Evolutionary conservation across 1,284 basidiomycete species (phyloP).

Genomic region (Porphyrellus sp.): DNA sequence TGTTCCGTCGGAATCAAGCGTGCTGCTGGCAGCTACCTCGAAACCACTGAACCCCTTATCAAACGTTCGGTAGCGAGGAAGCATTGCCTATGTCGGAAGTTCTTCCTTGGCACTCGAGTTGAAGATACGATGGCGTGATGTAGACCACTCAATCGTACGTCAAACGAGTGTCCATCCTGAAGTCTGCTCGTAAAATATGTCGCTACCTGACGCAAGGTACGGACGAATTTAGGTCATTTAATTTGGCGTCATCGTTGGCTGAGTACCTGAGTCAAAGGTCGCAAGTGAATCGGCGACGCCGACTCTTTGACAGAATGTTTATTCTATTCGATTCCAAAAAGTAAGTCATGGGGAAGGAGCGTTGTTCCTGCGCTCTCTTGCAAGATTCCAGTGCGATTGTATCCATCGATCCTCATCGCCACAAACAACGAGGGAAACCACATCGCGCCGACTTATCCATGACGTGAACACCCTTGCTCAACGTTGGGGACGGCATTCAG

Average conservation of each 20-base stretch:
- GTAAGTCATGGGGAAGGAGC: not conserved
- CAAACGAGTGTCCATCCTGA: not conserved
- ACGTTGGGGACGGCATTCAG: not conserved
- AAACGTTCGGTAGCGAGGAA: conserved; percentile 15
- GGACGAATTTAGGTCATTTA: not conserved
- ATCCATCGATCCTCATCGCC: conserved; percentile 8
- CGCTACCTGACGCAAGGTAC: not conserved
- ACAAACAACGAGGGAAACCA: conserved; percentile 18
- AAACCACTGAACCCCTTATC: not conserved
- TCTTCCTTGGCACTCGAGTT: too few relatives aligned
- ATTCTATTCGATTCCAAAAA: not conserved
- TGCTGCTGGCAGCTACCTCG: not conserved
- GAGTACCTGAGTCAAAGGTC: conserved; percentile 5
- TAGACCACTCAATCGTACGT: not conserved
- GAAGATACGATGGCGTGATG: not conserved
- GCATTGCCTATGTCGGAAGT: not conserved
- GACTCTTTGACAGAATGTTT: not conserved
- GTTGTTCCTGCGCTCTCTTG: not conserved
- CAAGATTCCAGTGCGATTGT: not conserved
- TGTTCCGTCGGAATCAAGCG: conserved; percentile 8
- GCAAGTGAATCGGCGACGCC: not conserved
- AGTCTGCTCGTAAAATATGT: not conserved
- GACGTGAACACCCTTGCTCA: conserved; percentile 15
- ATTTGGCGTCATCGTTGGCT: conserved; percentile 2
- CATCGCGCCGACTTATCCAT: conserved; percentile 29